Evolutionary conservation across 2,329 filamentous ascomycete species (phyloP), one percentile per base, ranked within the genome.

Genomic region (Capronia americana): DNA sequence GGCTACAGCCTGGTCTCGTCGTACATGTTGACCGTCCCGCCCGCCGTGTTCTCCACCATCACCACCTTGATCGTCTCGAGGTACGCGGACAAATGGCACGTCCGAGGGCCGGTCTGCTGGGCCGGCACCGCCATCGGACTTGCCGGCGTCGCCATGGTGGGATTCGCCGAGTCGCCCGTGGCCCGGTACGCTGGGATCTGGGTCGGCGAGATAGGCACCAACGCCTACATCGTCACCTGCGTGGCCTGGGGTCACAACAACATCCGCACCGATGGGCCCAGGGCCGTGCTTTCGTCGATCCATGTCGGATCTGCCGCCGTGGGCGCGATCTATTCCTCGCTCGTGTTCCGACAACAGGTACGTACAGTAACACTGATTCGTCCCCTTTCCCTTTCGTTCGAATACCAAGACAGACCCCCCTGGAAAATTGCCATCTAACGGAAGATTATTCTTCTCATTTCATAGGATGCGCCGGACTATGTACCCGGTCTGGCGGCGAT

Each of bases 141-240:
- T 4, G 38, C 38, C 5, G 38, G 38, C 17, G 17, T n/a, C 38
- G 26, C 26, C 56, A 58, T 58, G 56, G 38, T 58, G 3, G 56
- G 56, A 23, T 58, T 58, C 34, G 17, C 38, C 14, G 56, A 58
- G 14, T 20, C n/a, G 68, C 71, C 85, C 1, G 81, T 75, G 1
- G 84, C 87, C 8, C 85, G 90, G 51, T 93, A 92, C 77, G 87
- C 91, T 66, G 90, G 90, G 59, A 84, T 92, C 64, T 93, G 93
- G 79, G 79, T 93, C 50, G 84, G 87, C 90, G 0, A 93, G 92
- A 79, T 91, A 93, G 80, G 65, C 8, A 26, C 32, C 24, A 67
- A 67, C 48, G 65, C 54, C 3, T 38, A 61, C 23, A 67, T 77
- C 1, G 75, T 75, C 6, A 72, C 74, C 1, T 68, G 70, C 2